These are phyloP conservation scores for Agrocybe chaxingu DNA, from an alignment of 768 basidiomycete species.

Conservation along the genomic window DNA sequence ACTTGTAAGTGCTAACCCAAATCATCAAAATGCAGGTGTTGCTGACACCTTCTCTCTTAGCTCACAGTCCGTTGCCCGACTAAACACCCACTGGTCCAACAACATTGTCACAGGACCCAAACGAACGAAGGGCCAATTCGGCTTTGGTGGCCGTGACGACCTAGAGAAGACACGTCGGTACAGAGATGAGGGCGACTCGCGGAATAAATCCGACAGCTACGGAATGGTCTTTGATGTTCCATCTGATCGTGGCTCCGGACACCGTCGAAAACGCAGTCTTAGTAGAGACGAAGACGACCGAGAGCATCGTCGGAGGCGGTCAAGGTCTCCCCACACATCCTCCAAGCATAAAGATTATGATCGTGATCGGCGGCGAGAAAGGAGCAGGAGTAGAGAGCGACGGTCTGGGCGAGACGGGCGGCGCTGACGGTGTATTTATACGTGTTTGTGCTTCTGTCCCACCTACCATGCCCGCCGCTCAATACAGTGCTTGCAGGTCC, in stretches of 20 bases:
- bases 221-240: constrained; percentile 86
- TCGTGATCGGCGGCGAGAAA: constrained; percentile 13
- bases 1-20: constrained; percentile 67
- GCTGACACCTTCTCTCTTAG: constrained; percentile 30
- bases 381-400: constrained; percentile 26
- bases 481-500: not conserved
- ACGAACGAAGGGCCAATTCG: constrained; percentile 29
- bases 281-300: constrained; percentile 41
- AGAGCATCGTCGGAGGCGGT: constrained; percentile 32
- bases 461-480: constrained; percentile 3
- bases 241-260: constrained; percentile 29
- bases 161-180: constrained; percentile 73
- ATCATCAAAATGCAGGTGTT: constrained; percentile 2
- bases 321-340: constrained; percentile 31
- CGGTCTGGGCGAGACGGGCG: constrained; percentile 20
- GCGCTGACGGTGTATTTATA: constrained; percentile 10
- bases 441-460: not conserved
- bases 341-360: constrained; percentile 19
- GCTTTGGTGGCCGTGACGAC: constrained; percentile 73
- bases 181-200: constrained; percentile 37
- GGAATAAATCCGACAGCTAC: constrained; percentile 38
- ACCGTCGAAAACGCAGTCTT: constrained; percentile 48
- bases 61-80: constrained; percentile 91
- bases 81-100: constrained; percentile 84
- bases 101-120: constrained; percentile 53